Evolutionary conservation across 2,329 filamentous ascomycete genomes (phyloP).

Genomic region (Hypoxylon sp.): DNA sequence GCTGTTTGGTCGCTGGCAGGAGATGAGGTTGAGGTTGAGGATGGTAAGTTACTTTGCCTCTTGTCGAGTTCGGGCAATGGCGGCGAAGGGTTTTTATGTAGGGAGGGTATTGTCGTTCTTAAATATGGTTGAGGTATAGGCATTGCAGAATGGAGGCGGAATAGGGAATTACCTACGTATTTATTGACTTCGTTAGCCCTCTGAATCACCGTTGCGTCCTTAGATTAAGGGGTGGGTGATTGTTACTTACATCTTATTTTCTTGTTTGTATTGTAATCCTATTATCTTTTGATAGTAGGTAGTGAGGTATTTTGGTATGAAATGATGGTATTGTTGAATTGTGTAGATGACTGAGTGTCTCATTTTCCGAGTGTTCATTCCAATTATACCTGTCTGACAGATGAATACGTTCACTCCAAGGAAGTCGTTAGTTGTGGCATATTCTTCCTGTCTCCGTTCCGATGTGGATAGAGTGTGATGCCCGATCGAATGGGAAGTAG

Average conservation of each 20-base stretch:
- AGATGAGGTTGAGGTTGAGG: no score
- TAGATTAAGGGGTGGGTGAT: background rate
- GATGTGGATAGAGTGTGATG: background rate
- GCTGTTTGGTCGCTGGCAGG: no score
- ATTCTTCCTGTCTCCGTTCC: background rate
- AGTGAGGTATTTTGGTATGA: background rate
- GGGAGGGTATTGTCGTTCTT: background rate
- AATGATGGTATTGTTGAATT: background rate
- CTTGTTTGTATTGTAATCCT: background rate
- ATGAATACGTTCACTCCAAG: background rate
- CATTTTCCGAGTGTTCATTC: background rate
- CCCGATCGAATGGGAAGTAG: background rate
- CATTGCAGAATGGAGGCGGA: background rate
- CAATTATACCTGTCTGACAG: background rate
- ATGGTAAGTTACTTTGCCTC: no score
- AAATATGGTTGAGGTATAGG: background rate
- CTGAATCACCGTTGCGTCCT: background rate
- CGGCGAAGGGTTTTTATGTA: no score
- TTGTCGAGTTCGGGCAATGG: no score
- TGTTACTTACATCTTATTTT: background rate
- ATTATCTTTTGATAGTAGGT: background rate
- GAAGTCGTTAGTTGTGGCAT: background rate
- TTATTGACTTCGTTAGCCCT: background rate
- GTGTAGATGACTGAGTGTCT: background rate
- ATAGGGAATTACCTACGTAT: background rate